Evolutionary conservation across 2,329 filamentous ascomycete genomes (phyloP), one percentile per base, ranked within the genome.

Genomic region (Xylaria sp.): DNA sequence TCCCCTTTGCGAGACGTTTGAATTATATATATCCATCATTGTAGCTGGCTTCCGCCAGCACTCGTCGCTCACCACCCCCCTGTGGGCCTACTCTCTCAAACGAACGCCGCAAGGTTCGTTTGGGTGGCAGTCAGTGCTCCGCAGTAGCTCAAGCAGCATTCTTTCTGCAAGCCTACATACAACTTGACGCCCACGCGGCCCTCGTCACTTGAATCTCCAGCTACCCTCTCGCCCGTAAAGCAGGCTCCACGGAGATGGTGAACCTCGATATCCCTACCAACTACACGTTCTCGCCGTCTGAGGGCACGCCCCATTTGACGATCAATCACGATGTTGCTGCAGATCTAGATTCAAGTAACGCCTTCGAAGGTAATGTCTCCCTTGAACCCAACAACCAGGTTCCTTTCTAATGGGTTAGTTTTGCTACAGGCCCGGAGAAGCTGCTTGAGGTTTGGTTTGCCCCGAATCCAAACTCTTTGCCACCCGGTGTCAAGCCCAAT

Each of bases 401-500:
- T 32, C 2, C 21, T 40, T 0, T 16, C 35, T 63, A 71, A 66
- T 48, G 12, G 47, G 47, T 62, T 68, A 73, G 44, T 72, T 58
- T 35, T n/a, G 16, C 8, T 59, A 37, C 69, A 92, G 92, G 95
- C 68, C 96, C 96, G 53, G 96, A 99, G 85, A 99, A 99, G 86
- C 88, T 99, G 64, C 88, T 99, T 77, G 96, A 99, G 85, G 95
- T 99, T 78, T 99, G 96, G 96, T 98, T 99, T 80, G 92, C 92
- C 67, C 90, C 94, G 27, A 93, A 92, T 76, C 87, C 94, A 60
- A 85, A 88, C 72, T 86, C 90, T 69, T 86, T 97, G 47, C 92
- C 94, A 21, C 83, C 89, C 3, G 87, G 90, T 62, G 90, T 90
- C 65, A 88, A 90, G 71, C 89, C 91, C 21, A 85, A 89, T 79